Evolutionary conservation across 2,329 filamentous ascomycete species (phyloP).

Genomic region (Paecilomyces niveus): DNA sequence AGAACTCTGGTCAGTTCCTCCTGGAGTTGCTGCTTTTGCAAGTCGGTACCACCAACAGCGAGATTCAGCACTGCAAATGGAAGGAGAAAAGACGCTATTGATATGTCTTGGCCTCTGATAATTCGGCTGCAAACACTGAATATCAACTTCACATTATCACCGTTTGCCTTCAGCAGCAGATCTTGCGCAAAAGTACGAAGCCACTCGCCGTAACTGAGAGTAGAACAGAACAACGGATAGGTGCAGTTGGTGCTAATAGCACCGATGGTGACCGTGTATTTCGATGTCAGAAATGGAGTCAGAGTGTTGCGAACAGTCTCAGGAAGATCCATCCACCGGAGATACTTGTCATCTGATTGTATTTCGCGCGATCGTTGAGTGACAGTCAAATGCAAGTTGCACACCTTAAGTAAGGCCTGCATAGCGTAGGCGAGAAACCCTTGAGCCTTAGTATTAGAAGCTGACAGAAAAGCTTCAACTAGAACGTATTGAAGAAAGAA

Average conservation of each 20-base stretch:
- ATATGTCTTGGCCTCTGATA: constrained; percentile 76
- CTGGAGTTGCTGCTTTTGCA: constrained; percentile 59
- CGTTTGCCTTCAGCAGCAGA: constrained; percentile 70
- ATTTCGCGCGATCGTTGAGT: constrained; percentile 45
- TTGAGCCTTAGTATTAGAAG: constrained; percentile 79
- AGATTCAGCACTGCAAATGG: constrained; percentile 83
- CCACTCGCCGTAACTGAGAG: constrained; percentile 71
- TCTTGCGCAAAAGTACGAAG: constrained; percentile 73
- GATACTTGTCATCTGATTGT: constrained; percentile 55
- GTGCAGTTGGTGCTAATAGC: constrained; percentile 45
- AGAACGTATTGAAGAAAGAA: constrained; percentile 81
- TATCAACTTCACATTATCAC: constrained; percentile 64
- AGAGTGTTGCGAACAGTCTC: constrained; percentile 71
- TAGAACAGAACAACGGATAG: constrained; percentile 72
- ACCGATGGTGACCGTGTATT: constrained; percentile 65
- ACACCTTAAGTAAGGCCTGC: constrained; percentile 78
- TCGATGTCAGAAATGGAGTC: constrained; percentile 81
- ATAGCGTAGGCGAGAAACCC: constrained; percentile 91
- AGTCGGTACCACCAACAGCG: constrained; percentile 62
- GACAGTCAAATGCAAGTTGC: constrained; percentile 59
- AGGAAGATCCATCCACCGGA: constrained; percentile 72
- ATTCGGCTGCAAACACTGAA: constrained; percentile 77
- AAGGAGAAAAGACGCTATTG: constrained; percentile 79
- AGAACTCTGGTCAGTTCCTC: constrained; percentile 69
- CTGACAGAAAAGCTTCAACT: constrained; percentile 84